Percentiles rank a stretch among this genome's conserved stretches.
These are phyloP conservation scores for Sicyos edulis DNA, from an alignment of 306 rosid species.

Conservation along the genomic window DNA sequence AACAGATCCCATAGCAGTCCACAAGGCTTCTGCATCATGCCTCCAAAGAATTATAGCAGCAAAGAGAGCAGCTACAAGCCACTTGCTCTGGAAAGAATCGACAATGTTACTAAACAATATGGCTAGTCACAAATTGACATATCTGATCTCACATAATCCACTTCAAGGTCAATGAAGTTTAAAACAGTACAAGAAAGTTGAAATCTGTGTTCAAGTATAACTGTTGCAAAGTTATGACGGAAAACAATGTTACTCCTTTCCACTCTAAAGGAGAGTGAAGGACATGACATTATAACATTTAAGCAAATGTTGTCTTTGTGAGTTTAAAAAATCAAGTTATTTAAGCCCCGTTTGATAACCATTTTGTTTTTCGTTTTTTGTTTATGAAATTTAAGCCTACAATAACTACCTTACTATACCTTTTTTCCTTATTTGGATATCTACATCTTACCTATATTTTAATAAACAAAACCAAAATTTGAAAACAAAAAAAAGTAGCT, in stretches of 20 bases:
- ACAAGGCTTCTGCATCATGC: constrained; percentile 74
- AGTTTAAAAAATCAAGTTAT: no score
- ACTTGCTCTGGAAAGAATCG: constrained; percentile 65
- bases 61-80: constrained; percentile 54
- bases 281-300: no score
- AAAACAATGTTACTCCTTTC: not conserved
- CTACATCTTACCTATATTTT: no score
- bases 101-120: constrained; percentile 18
- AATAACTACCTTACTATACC: no score
- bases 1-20: constrained; percentile 69
- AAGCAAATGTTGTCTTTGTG: no score
- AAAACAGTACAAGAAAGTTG: constrained; percentile 9
- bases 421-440: no score
- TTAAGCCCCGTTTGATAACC: no score
- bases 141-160: not conserved
- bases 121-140: not conserved
- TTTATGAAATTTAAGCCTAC: no score
- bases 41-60: constrained; percentile 58
- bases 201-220: not conserved
- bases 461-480: no score
- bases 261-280: no score
- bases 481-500: no score
- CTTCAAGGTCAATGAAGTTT: not conserved
- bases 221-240: not conserved
- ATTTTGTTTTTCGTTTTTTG: no score